phyloP scores from a whole-genome alignment of 2,329 filamentous ascomycete species.

The Aspergillus ustus region DNA sequence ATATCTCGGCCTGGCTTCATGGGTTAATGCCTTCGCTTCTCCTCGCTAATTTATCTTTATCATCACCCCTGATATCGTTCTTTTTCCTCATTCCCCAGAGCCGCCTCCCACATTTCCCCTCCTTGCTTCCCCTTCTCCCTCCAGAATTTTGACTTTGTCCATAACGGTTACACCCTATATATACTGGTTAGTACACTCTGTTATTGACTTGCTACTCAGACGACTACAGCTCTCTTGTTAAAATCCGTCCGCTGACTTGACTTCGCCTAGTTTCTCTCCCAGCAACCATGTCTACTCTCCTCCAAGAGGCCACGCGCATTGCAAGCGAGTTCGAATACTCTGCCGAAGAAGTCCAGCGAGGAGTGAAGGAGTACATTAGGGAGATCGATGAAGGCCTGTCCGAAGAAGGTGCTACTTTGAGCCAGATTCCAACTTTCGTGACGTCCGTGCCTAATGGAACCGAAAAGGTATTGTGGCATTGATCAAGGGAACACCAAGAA shows the following conservation, averaged over 20 bases:
- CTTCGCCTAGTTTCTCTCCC: slow-evolving; percentile 10
- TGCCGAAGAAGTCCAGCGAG: slow-evolving; percentile 75
- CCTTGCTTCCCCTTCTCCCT: slow-evolving; percentile 6
- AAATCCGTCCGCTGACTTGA: background rate
- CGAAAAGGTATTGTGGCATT: slow-evolving; percentile 72
- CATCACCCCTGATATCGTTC: slow-evolving; percentile 3
- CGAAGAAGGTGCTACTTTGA: slow-evolving; percentile 78
- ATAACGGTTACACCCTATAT: slow-evolving; percentile 1
- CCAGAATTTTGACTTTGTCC: background rate
- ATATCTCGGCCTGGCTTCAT: slow-evolving; percentile 13
- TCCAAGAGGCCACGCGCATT: slow-evolving; percentile 76
- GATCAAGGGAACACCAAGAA: slow-evolving; percentile 10
- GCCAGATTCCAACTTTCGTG: slow-evolving; percentile 97
- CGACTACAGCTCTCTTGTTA: background rate
- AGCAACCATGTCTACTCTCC: slow-evolving; percentile 44
- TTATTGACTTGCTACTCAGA: background rate
- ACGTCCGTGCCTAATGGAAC: slow-evolving; percentile 95
- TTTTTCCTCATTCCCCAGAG: slow-evolving; percentile 4
- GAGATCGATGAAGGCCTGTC: slow-evolving; percentile 87
- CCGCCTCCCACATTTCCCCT: slow-evolving; percentile 14
- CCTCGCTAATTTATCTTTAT: slow-evolving; percentile 4
- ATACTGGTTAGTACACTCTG: background rate
- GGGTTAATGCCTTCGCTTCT: slow-evolving; percentile 9
- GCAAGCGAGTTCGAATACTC: slow-evolving; percentile 85
- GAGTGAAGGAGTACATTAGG: slow-evolving; percentile 81